Evolutionary conservation across 768 basidiomycete genomes (phyloP).

Genomic region (Leccinum aurantiacum): DNA sequence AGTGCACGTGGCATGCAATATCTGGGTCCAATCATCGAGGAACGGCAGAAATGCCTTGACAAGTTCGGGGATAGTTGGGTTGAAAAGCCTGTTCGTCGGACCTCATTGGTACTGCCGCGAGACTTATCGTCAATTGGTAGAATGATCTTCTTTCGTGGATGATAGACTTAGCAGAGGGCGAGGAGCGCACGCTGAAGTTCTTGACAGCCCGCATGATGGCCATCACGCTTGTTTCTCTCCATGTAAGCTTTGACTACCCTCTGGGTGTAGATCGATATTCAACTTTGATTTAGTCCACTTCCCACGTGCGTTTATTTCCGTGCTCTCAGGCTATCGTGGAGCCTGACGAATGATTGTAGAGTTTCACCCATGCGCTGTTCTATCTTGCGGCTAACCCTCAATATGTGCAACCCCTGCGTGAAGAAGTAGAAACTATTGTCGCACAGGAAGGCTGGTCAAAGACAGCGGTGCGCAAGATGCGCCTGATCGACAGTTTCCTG

Average conservation of each 20-base stretch:
- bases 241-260: slow-evolving; percentile 11
- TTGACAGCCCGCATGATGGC: not conserved
- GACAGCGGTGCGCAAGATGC: not conserved
- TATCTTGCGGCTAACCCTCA: not conserved
- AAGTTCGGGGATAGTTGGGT: not conserved
- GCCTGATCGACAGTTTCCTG: not conserved
- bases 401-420: not conserved
- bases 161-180: not conserved
- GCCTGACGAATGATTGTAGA: not conserved
- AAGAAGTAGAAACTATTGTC: not conserved
- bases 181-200: not conserved
- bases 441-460: not conserved
- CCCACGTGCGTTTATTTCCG: not conserved
- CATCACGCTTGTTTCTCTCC: not conserved
- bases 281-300: not conserved
- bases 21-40: slow-evolving; percentile 8
- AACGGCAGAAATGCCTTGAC: not conserved
- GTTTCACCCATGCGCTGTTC: not conserved
- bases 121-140: not conserved
- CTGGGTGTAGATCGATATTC: not conserved
- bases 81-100: not conserved
- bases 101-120: not conserved
- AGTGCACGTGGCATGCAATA: not conserved
- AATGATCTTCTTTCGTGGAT: not conserved
- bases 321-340: not conserved